Base-by-base conservation (phyloP, 2,329 filamentous ascomycete species). In the Didymella segeticola region DNA sequence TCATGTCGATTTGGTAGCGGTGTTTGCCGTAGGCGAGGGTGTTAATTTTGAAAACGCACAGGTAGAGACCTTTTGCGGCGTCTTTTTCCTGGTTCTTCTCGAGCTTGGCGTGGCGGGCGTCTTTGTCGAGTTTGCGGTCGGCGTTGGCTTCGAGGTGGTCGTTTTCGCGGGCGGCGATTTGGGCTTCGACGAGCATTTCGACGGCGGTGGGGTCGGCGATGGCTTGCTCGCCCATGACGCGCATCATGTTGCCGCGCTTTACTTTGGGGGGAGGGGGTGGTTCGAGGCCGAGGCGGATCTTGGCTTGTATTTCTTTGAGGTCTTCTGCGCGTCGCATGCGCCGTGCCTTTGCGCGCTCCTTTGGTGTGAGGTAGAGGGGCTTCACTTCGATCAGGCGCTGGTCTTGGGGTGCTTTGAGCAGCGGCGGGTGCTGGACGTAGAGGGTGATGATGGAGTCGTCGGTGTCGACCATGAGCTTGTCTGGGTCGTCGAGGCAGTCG, bases 171-270 rank as follows among this genome's bases (percentile, higher is more conserved):
- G 96, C 92, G 23, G 89, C 89, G 61, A 99, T 97, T 75, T 99
- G 92, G 47, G 88, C 84, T 74, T 96, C 96, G 45, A 99, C 95
- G 20, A 91, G 87, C 43, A 92, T 91, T 77, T 99, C 95, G 38
- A 99, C 95, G 4, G 95, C 95, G 0, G 96, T 99, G 6, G 95
- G 95, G 76, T 99, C 95, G 71, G 96, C 96, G 62, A 99, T 93
- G 15, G 88, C 88, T 75, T 91, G 89, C 71, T 97, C 91, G 58
- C 95, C 95, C 50, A 97, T 82, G 25, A 99, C 95, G 53, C 93
- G 89, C 95, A 99, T 99, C 71, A 99, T 84, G 74, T 99, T 99
- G 53, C 89, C 90, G 76, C 96, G 96, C 78, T 97, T 98, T 64
- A 99, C 91, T 77, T 98, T 99, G 10, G 95, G 93, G 22, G 93